These are phyloP conservation scores for Comarum palustre DNA, from an alignment of 306 rosid genomes.

Conservation along the genomic window DNA sequence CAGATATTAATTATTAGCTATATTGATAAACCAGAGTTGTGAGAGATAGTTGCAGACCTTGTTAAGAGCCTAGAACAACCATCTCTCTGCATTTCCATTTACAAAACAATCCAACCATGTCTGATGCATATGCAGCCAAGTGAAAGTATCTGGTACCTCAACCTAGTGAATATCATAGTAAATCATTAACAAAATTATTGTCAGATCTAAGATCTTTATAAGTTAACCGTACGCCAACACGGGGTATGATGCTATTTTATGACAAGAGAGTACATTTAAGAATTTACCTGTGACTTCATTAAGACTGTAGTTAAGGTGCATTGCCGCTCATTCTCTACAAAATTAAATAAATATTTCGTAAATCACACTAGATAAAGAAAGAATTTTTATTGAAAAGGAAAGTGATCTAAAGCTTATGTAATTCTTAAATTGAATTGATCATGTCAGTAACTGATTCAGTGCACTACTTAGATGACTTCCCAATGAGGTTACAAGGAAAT, in stretches of 20 bases:
- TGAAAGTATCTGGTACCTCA: slow-evolving; percentile 37
- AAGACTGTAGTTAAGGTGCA: slow-evolving; percentile 62
- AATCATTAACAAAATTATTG: slow-evolving; percentile 12
- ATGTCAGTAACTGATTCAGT: background rate
- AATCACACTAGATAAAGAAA: background rate
- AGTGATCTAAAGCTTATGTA: background rate
- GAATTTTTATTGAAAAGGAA: background rate
- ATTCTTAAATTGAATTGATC: background rate
- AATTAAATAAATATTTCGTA: slow-evolving; percentile 12
- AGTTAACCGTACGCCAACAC: background rate
- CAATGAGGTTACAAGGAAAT: background rate
- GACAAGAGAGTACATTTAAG: background rate
- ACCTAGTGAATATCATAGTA: slow-evolving; percentile 38
- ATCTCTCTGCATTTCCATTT: slow-evolving; percentile 30
- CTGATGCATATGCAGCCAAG: slow-evolving; percentile 74
- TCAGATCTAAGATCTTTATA: background rate
- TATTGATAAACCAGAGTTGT: background rate
- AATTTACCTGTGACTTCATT: slow-evolving; percentile 51
- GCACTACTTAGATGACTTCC: background rate
- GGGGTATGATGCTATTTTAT: background rate
- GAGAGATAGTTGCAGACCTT: slow-evolving; percentile 13
- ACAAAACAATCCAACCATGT: slow-evolving; percentile 56
- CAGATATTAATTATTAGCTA: background rate
- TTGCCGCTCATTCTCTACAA: slow-evolving; percentile 38
- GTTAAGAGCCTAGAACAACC: slow-evolving; percentile 42